A percentile compares a stretch with the other conserved stretches of the same genome.
Evolutionary conservation across 139 green algal genomes (phyloP).

Genomic region (Chlamydomonas applanata): DNA sequence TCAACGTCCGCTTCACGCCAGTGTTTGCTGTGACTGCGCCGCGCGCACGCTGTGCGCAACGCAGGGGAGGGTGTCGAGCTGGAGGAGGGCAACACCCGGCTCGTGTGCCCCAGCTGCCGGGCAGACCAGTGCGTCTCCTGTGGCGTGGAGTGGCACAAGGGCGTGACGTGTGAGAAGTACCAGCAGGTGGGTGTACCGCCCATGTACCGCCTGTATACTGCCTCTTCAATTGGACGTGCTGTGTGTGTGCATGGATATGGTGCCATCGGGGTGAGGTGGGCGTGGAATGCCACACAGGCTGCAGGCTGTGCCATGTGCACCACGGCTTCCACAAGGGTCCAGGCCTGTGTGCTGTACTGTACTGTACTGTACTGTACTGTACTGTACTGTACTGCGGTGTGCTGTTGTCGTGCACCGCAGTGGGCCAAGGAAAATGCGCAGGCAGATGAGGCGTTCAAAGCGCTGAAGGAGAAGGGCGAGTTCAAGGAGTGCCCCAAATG

Average conservation of each 20-base stretch:
- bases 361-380: background rate
- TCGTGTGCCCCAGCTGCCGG: conserved; percentile 9
- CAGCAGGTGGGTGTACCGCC: conserved; percentile 7
- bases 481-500: background rate
- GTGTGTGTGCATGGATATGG: no score
- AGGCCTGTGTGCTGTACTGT: background rate
- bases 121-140: conserved; percentile 10
- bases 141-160: conserved; percentile 16
- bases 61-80: conserved; percentile 4
- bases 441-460: conserved; percentile 9
- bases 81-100: background rate
- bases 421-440: background rate
- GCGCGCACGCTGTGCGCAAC: background rate
- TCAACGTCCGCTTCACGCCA: no score
- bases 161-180: conserved; percentile 6
- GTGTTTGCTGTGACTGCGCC: no score
- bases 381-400: no score
- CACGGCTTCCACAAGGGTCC: no score
- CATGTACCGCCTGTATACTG: no score
- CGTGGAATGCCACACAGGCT: background rate
- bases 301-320: no score
- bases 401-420: background rate
- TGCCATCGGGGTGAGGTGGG: background rate
- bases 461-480: background rate
- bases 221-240: no score